Conservation (phyloP, 192 early-diverging fungal genomes). For the Phycomyces nitens region DNA sequence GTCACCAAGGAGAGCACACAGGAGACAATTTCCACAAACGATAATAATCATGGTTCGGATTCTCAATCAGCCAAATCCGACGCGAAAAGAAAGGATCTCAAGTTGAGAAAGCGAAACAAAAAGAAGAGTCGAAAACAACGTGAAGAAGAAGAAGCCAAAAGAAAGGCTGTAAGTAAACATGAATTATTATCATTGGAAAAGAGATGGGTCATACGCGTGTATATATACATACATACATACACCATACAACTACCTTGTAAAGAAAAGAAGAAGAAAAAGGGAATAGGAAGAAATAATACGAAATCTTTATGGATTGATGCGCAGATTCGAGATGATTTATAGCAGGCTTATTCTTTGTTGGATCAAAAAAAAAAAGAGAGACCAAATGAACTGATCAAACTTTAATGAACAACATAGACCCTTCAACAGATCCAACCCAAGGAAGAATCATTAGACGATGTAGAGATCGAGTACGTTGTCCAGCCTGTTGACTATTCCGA, state of each 20-base stretch:
- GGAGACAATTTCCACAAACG: no score
- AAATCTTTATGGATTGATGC: background rate
- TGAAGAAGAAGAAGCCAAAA: constrained; percentile 12
- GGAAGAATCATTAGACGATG: constrained; percentile 24
- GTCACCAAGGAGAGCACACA: no score
- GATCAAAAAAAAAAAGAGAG: background rate
- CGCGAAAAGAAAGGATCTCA: constrained; percentile 13
- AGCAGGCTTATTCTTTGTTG: background rate
- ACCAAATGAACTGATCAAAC: background rate
- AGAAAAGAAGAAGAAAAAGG: constrained; percentile 1
- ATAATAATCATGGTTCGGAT: no score
- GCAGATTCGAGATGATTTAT: no score
- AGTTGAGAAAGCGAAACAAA: constrained; percentile 16
- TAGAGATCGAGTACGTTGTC: constrained; percentile 36
- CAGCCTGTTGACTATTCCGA: constrained; percentile 19
- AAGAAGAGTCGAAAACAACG: constrained; percentile 27
- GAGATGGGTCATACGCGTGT: background rate
- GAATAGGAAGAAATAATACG: no score
- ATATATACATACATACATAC: background rate
- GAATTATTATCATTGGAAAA: background rate
- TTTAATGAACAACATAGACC: background rate
- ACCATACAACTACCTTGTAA: no score
- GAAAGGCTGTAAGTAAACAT: constrained; percentile 11
- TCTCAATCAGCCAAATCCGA: background rate
- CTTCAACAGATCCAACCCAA: constrained; percentile 7